phyloP scores from a whole-genome alignment of 169 alveolate species.

The Plasmodium yoelii region DNA sequence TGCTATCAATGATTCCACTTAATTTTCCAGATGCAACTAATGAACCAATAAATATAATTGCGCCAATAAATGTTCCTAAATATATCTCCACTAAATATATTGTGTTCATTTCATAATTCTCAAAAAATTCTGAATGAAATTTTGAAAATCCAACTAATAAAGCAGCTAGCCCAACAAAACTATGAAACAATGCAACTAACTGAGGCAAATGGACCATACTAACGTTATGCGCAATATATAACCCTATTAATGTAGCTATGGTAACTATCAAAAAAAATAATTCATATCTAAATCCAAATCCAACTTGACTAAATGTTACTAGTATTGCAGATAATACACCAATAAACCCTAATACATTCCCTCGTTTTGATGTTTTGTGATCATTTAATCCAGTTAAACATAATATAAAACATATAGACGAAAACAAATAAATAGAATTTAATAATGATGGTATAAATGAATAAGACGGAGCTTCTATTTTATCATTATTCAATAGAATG shows the following conservation, averaged over 20 bases:
- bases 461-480: constrained; percentile 28
- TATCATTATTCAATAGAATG: constrained; percentile 21
- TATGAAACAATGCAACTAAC: constrained; percentile 95
- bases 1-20: constrained; percentile 88
- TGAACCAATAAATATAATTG: constrained; percentile 95
- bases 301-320: constrained; percentile 83
- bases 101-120: constrained; percentile 43
- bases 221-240: constrained; percentile 83
- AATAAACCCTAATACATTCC: constrained; percentile 88
- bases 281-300: constrained; percentile 75
- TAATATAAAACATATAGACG: constrained; percentile 81
- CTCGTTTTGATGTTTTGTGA: constrained; percentile 90
- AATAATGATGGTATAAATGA: constrained; percentile 69
- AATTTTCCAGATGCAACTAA: constrained; percentile 94
- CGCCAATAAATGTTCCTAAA: constrained; percentile 92
- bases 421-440: constrained; percentile 74
- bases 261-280: constrained; percentile 76
- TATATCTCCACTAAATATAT: constrained; percentile 83
- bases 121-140: constrained; percentile 78
- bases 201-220: constrained; percentile 92
- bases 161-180: constrained; percentile 97
- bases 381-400: constrained; percentile 87
- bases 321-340: constrained; percentile 89
- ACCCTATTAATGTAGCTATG: constrained; percentile 78
- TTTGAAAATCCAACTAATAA: constrained; percentile 89